These are phyloP conservation scores for Candida labiduridarum DNA, from an alignment of 1,139 yeast genomes.

Conservation along the genomic window DNA sequence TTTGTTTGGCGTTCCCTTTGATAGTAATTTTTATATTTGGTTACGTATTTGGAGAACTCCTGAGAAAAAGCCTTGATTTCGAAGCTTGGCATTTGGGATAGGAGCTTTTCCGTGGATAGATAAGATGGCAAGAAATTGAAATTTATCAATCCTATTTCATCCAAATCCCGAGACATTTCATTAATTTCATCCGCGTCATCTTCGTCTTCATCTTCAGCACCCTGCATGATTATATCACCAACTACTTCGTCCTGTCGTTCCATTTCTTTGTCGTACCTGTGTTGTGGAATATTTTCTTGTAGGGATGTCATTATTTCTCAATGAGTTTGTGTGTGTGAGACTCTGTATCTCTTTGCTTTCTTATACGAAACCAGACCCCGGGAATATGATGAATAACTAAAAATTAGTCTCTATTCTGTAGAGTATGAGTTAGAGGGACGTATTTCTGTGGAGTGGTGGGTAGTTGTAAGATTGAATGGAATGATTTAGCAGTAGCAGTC, in stretches of 20 bases:
- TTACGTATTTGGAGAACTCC: slow-evolving; percentile 33
- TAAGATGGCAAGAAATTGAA: slow-evolving; percentile 18
- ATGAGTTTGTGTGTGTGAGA: neutral
- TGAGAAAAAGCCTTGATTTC: slow-evolving; percentile 32
- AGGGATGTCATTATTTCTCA: neutral
- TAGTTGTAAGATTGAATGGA: neutral
- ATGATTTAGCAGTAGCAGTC: neutral
- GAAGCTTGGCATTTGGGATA: slow-evolving; percentile 26
- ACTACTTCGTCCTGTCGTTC: neutral
- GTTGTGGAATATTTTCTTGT: neutral
- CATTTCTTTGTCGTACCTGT: neutral
- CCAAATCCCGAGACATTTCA: slow-evolving; percentile 45
- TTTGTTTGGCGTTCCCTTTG: slow-evolving; percentile 1
- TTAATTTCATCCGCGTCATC: slow-evolving; percentile 21
- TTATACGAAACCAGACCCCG: neutral
- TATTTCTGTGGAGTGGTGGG: neutral
- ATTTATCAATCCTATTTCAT: slow-evolving; percentile 46
- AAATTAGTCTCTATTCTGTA: neutral
- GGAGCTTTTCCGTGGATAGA: slow-evolving; percentile 17
- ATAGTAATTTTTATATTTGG: slow-evolving; percentile 24
- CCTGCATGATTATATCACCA: neutral
- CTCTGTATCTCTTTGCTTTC: neutral
- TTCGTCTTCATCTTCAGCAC: neutral
- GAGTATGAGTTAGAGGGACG: neutral
- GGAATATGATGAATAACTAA: neutral